Conservation (phyloP, 2,329 filamentous ascomycete genomes). For the Xylaria multiplex region DNA sequence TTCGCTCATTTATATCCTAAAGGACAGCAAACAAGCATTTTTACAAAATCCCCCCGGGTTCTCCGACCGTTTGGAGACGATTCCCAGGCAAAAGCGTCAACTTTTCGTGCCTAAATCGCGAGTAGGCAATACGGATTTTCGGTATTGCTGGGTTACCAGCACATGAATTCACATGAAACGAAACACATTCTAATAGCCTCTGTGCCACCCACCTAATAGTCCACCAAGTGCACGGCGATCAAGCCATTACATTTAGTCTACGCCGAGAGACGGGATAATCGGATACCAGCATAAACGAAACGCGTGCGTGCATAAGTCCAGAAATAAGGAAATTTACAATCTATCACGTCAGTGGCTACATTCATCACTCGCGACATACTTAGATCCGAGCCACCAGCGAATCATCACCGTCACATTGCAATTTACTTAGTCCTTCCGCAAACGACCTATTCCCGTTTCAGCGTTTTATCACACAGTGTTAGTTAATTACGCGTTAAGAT, state of each 20-base stretch:
- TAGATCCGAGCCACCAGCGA: no score
- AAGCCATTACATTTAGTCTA: background rate
- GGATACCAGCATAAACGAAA: constrained; percentile 2
- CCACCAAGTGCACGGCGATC: background rate
- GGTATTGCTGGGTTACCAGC: no score
- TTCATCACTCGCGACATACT: background rate
- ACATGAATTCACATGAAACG: no score
- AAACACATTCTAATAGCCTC: no score
- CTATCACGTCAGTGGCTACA: background rate
- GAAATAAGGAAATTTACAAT: background rate
- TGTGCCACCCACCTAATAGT: background rate
- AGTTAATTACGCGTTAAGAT: background rate
- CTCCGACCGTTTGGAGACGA: no score
- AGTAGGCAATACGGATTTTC: background rate
- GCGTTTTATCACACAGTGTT: no score
- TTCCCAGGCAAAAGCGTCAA: background rate
- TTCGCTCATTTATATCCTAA: background rate
- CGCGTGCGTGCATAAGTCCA: background rate
- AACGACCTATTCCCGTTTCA: background rate
- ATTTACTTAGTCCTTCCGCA: background rate
- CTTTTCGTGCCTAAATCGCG: background rate
- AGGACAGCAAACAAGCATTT: background rate
- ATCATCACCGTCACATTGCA: background rate
- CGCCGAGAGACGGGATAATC: background rate
- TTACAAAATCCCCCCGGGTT: background rate